Evolutionary conservation across 345 rosid genomes (phyloP).

Genomic region (Isatis tinctoria): DNA sequence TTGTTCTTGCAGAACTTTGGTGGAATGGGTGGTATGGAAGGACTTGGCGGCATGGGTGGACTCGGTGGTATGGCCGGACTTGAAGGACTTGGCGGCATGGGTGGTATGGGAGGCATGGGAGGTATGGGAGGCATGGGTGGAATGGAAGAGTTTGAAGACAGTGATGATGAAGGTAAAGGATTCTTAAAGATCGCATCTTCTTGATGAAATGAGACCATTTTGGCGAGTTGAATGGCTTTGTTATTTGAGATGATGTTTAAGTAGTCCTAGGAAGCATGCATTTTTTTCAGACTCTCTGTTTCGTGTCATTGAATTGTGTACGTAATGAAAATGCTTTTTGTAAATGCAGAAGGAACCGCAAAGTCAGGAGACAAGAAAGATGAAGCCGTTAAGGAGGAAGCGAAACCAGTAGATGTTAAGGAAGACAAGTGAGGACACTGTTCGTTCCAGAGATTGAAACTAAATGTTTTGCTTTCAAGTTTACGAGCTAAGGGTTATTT

Average conservation of each 20-base stretch:
- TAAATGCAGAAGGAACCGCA: slow-evolving; percentile 18
- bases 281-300: background rate
- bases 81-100: slow-evolving; percentile 28
- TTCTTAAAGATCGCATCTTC: background rate
- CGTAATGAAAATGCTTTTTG: background rate
- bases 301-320: background rate
- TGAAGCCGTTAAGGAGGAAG: slow-evolving; percentile 7
- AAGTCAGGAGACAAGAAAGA: slow-evolving; percentile 21
- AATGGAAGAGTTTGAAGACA: slow-evolving; percentile 72
- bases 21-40: slow-evolving; percentile 15
- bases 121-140: slow-evolving; percentile 25
- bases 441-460: background rate
- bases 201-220: background rate
- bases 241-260: background rate
- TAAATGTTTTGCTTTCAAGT: background rate
- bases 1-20: slow-evolving; percentile 29
- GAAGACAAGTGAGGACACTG: slow-evolving; percentile 23
- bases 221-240: background rate
- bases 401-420: slow-evolving; percentile 24
- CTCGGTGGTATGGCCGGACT: slow-evolving; percentile 29
- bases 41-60: slow-evolving; percentile 29
- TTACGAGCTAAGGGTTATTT: slow-evolving; percentile 1
- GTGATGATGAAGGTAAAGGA: slow-evolving; percentile 84
- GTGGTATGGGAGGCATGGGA: slow-evolving; percentile 32
- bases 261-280: background rate